Percentiles rank a stretch among this genome's conserved stretches.
phyloP scores from a whole-genome alignment of 352 stramenopile genomes.

The Phytophthora niederhauseri region DNA sequence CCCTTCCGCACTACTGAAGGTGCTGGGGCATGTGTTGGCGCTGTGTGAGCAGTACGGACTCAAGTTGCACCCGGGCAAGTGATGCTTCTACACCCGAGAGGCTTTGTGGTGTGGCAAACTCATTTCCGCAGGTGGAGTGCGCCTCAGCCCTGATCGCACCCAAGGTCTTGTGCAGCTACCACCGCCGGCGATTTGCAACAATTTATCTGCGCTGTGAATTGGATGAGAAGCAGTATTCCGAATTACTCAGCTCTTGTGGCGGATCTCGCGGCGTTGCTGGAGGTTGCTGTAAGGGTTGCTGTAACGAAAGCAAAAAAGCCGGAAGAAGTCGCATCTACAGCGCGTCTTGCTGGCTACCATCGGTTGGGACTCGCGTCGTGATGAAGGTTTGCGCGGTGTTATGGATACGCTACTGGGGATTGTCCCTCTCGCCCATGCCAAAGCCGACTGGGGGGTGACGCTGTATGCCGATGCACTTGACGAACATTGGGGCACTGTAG shows the following conservation, averaged over 20 bases:
- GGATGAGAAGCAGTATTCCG: conserved; percentile 26
- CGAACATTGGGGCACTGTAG: conserved; percentile 7
- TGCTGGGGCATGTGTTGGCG: neutral
- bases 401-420: conserved; percentile 6
- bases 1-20: neutral
- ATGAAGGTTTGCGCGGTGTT: neutral
- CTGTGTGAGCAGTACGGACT: conserved; percentile 5
- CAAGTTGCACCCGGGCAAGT: conserved; percentile 10
- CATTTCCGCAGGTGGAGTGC: conserved; percentile 3
- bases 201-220: conserved; percentile 30
- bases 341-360: neutral
- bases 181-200: conserved; percentile 17
- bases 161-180: conserved; percentile 10
- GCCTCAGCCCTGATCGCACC: neutral
- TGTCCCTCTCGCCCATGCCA: conserved; percentile 15
- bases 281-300: too few species aligned
- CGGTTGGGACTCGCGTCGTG: conserved; percentile 9
- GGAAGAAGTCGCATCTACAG: conserved; percentile 11
- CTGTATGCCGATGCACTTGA: conserved; percentile 12
- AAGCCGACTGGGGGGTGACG: neutral
- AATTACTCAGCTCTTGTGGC: conserved; percentile 1
- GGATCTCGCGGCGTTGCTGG: conserved; percentile 1
- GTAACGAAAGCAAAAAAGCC: neutral
- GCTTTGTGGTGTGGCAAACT: conserved; percentile 17
- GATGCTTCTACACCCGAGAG: too few species aligned